Evolutionary conservation across 441 rosid species (phyloP).

Genomic region (Brassica hybrid): DNA sequence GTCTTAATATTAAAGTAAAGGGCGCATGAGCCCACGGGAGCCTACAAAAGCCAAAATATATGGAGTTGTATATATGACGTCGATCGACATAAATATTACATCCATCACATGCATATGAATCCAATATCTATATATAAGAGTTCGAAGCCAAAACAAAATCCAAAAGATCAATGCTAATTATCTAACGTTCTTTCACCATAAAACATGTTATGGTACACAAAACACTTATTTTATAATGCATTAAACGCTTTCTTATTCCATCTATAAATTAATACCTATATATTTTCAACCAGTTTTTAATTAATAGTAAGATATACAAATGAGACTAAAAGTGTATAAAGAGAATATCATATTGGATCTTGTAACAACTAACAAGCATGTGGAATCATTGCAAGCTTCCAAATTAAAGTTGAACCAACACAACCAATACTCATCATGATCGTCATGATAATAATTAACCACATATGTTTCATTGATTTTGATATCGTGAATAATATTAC

Average conservation of each 20-base stretch:
- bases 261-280: background rate
- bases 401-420: conserved; percentile 30
- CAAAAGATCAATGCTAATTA: background rate
- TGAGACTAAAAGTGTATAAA: conserved; percentile 10
- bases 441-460: conserved; percentile 20
- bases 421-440: conserved; percentile 31
- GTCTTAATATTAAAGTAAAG: conserved; percentile 39
- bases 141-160: background rate
- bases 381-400: conserved; percentile 43
- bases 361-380: conserved; percentile 39
- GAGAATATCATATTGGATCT: conserved; percentile 11
- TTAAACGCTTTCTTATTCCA: background rate
- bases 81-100: conserved; percentile 11
- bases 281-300: background rate
- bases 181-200: background rate
- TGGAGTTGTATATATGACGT: conserved; percentile 29
- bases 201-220: background rate
- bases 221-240: background rate
- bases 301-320: background rate
- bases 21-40: conserved; percentile 33
- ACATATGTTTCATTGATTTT: conserved; percentile 31
- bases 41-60: conserved; percentile 31
- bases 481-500: conserved; percentile 31
- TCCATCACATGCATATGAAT: conserved; percentile 28
- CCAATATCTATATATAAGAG: background rate